Base-by-base conservation (phyloP, 768 basidiomycete species). In the Zangia roseola region DNA sequence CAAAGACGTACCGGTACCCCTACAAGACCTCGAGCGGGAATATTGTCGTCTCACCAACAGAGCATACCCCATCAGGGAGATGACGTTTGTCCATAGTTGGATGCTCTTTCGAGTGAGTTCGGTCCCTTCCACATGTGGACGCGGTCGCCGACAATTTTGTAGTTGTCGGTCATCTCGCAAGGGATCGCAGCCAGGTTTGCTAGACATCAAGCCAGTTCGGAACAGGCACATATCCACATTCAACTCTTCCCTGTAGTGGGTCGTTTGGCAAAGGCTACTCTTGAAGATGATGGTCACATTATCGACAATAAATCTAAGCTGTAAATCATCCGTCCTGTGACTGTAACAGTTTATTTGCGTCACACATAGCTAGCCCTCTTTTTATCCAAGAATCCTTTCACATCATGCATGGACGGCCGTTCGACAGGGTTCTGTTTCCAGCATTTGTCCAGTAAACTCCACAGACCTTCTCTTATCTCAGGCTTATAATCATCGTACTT, bases 101-200 rank as follows among this genome's bases (percentile, higher is more conserved):
- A 88, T 88, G 81, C 65, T 91, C 12, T 88, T 91, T 71, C 75
- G 88, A 50, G 91, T 90, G 59, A 53, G 81, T 17, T 39, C 34
- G 14, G 25, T 40, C 13, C 17, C 3, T 30, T 16, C 26, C 13
- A 2, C 20, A 16, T 23, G 2, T 17, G 13, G n/a, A 48, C 44
- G 50, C 28, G 38, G 35, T 31, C 28, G 25, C 42, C 41, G 43
- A 46, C 7, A 42, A 31, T 42, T 51, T 16, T 41, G 16, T 56
- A 88, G 88, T 68, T 88, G 21, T 77, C 90, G 0, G 77, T 95
- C 50, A 94, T 97, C 56, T 72, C 82, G 2, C 93, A 97, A 69
- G 93, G 93, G 4, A 93, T 97, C 54, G 89, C 93, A 2, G 93
- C 93, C 25, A 80, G 93, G 37, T 82, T 81, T 44, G 91, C 91